Percentiles rank a stretch among this genome's conserved stretches.
These are phyloP conservation scores for Tetrastigma voinierianum DNA, from an alignment of 164 flowering plant genomes.

Conservation along the genomic window DNA sequence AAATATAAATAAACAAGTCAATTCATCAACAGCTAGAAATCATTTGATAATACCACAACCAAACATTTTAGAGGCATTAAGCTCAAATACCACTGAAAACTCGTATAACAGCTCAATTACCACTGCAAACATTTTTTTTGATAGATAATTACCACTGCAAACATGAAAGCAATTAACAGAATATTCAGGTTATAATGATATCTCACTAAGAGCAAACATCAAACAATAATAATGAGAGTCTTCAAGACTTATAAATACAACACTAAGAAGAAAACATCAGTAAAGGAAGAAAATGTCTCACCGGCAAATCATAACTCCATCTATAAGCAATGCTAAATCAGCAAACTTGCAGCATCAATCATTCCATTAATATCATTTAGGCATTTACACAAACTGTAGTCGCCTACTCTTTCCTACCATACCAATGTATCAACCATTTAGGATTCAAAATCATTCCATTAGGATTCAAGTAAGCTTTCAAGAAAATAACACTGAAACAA, in stretches of 20 bases:
- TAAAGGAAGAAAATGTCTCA: slow-evolving; percentile 27
- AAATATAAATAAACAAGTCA: not conserved
- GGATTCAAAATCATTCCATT: too few species aligned
- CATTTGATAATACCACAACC: not conserved
- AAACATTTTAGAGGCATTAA: not conserved
- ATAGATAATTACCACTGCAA: too few species aligned
- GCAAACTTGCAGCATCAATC: slow-evolving; percentile 94
- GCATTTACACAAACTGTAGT: slow-evolving; percentile 90
- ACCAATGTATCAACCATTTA: slow-evolving; percentile 2
- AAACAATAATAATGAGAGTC: too few species aligned
- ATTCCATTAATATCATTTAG: slow-evolving; percentile 97
- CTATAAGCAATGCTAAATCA: slow-evolving; percentile 81
- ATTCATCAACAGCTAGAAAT: not conserved
- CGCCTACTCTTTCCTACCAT: slow-evolving; percentile 81
- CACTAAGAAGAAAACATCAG: not conserved
- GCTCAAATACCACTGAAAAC: not conserved
- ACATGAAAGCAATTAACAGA: too few species aligned
- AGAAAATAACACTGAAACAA: not conserved
- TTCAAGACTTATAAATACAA: not conserved
- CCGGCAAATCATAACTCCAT: slow-evolving; percentile 99
- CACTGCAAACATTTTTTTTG: too few species aligned
- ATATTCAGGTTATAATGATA: too few species aligned
- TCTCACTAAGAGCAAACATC: too few species aligned
- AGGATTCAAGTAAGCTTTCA: not conserved
- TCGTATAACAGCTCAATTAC: not conserved